Base-by-base conservation (phyloP, 2,329 filamentous ascomycete species). In the Sporothrix schenckii region DNA sequence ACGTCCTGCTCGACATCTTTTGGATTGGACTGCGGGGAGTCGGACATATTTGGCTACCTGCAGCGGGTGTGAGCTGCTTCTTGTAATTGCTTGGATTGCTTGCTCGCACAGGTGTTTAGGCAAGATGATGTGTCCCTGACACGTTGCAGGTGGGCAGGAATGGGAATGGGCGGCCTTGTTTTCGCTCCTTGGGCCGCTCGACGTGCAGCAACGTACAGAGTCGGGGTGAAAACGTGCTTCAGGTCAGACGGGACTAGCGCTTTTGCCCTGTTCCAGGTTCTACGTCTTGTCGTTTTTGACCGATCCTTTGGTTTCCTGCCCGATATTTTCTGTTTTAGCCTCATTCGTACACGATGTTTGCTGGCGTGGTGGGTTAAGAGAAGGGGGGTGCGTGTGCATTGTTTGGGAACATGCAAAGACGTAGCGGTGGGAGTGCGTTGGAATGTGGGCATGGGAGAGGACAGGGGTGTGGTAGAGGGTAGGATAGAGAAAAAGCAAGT, bases 1-100 rank as follows among this genome's bases (percentile, higher is more conserved):
- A 88, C 91, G 88, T 88, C 90, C 87, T 91, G 91, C 87, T 97
- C 94, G 87, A 93, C 92, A 86, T 96, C 93, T 87, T 96, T 95
- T 80, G 92, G 90, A 86, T 93, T 92, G 88, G 91, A 93, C 88
- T 93, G 86, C 82, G 86, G 86, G 83, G 87, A 88, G 82, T 88
- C 92, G 86, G 94, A 97, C 94, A 97, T 95, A 93, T 92, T 90
- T 90, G 89, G 89, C 86, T 87, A 86, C 84, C 84, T 87, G 86
- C 86, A 88, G 85, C 85, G 86, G 86, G 80, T 86, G 83, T 83
- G 85, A 81, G 84, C 85, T 87, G 85, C 82, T 84, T 86, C 83
- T 84, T 82, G 72, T 73, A 85, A 83, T 84, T 83, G 83, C 81
- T 83, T 83, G 83, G 82, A 80, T 77, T 82, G 84, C 84, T 81